Base-by-base conservation (phyloP, 331 rosid species). In the Dryas integrifolia region DNA sequence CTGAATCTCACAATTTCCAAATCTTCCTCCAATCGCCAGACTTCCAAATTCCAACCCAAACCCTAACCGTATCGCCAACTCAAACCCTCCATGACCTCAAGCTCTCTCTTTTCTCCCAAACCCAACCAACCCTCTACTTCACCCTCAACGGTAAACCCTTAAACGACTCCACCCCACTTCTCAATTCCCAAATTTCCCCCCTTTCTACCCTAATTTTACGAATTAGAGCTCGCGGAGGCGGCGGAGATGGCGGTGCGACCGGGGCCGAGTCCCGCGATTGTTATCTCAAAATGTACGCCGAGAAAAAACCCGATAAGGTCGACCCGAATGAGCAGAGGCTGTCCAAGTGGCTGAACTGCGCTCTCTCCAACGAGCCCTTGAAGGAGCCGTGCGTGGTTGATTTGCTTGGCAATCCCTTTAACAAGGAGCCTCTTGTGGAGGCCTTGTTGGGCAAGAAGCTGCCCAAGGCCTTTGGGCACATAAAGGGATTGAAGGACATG, bases 261-360 rank as follows among this genome's bases (percentile, higher is more conserved):
- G 96, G 99, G 0, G 99, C 99, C 0, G 97, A 95, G 83, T 95
- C 99, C 0, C 96, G 99, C 39, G 99, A 95, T 58, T 95, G 99
- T 65, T 95, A 95, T 68, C 96, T 95, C 57, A 88, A 92, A 4
- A 95, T 95, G 99, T 95, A 92, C 76, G 90, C 96, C 0, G 96
- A 61, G 49, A 92, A 90, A 84, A 95, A 95, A 77, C 99, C 96
- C 1, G 97, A 95, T 39, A 95, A 95, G 77, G 88, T 92, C 0
- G 99, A 95, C 46, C 99, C 96, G 0, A 82, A 95, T 48, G 97
- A 95, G 78, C 97, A 92, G 82, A 85, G 96, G 71, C 81, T 95
- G 2, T 95, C 97, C 1, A 92, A 89, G 76, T 95, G 96, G 97
- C 70, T 77, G 61, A 94, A 91, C 40, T 91, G 98, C 52, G 83